Evolutionary conservation across 352 stramenopile species (phyloP), one percentile per base, ranked within the genome.

Genomic region (Phytophthora kernoviae): DNA sequence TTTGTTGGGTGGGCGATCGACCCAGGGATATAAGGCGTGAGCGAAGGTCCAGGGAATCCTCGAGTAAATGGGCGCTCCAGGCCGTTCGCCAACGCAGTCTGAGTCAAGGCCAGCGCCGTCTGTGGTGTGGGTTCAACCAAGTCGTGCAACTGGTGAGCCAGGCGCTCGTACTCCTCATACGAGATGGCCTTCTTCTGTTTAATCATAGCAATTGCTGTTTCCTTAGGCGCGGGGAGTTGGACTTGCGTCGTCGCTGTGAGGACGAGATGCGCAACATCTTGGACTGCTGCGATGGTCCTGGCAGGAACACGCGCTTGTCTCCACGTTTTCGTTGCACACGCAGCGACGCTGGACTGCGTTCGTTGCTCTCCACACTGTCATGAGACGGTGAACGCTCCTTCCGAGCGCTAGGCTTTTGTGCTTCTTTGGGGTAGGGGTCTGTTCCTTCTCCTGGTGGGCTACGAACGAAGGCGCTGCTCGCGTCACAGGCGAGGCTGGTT

Each of bases 101-200:
- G 76, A 1, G 81, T 88, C 26, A 87, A 72, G 15, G 75, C 76
- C 18, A 90, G 43, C 30, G 81, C 79, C 27, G 78, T 69, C 40
- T 90, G 71, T 0, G 81, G 76, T 11, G 75, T 90, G 10, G 77
- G 62, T 42, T 90, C 81, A n/a, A 92, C 81, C 47, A 90, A 66
- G 21, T 78, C 77, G 24, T 77, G 78, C 30, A 92, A 65, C 51
- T 91, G 77, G 17, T 70, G 74, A 56, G 84, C 77, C 30, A 94
- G 63, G 0, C 73, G 72, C 50, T 94, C 77, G 47, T 88, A 92
- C 42, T 94, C 84, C 44, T 91, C 81, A 34, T 83, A 83, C 2
- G 72, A 87, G 33, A 94, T 94, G 0, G 79, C 75, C 53, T 91
- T 91, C 60, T 85, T 82, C 58, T 89, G 78, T 54, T 90, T 90